Percentiles rank a stretch among this genome's conserved stretches.
phyloP scores from a whole-genome alignment of 2,329 filamentous ascomycete genomes.

The Fusarium marasasianum region DNA sequence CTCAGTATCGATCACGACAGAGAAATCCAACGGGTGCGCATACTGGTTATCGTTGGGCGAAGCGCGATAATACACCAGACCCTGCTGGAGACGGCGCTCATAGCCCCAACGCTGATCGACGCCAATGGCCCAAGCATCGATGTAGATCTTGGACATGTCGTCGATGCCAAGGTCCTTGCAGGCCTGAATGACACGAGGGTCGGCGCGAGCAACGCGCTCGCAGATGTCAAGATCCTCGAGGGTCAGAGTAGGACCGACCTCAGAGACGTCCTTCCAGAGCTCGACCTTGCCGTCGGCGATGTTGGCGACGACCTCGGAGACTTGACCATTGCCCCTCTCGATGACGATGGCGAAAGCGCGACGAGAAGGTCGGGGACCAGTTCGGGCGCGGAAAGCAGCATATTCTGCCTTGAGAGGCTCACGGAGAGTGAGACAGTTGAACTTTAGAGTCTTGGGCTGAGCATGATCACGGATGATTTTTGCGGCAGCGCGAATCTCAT shows the following conservation, averaged over 20 bases:
- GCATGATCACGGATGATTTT: conserved; percentile 57
- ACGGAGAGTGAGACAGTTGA: conserved; percentile 73
- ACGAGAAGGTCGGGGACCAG: conserved; percentile 58
- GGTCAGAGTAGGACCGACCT: conserved; percentile 67
- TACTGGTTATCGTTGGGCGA: conserved; percentile 74
- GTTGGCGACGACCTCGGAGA: conserved; percentile 63
- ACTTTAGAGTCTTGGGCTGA: conserved; percentile 48
- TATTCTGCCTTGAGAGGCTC: conserved; percentile 73
- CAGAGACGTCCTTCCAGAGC: conserved; percentile 56
- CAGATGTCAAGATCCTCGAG: conserved; percentile 84
- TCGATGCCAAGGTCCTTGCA: conserved; percentile 79
- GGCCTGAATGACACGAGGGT: conserved; percentile 79
- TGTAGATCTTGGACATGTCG: conserved; percentile 86
- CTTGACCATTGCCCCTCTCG: conserved; percentile 49
- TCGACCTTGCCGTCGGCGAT: conserved; percentile 53
- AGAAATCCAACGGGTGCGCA: conserved; percentile 65
- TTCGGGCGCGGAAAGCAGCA: conserved; percentile 65
- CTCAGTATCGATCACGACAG: conserved; percentile 55
- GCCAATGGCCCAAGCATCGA: conserved; percentile 87
- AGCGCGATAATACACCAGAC: conserved; percentile 82
- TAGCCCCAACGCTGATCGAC: conserved; percentile 82
- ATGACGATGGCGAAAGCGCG: conserved; percentile 61
- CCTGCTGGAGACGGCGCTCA: conserved; percentile 78
- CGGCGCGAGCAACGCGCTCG: conserved; percentile 72
- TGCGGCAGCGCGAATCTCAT: conserved; percentile 62